Percentiles rank a stretch among this genome's conserved stretches.
phyloP scores from a whole-genome alignment of 2,329 filamentous ascomycete species.

The Stagonosporopsis vannaccii region DNA sequence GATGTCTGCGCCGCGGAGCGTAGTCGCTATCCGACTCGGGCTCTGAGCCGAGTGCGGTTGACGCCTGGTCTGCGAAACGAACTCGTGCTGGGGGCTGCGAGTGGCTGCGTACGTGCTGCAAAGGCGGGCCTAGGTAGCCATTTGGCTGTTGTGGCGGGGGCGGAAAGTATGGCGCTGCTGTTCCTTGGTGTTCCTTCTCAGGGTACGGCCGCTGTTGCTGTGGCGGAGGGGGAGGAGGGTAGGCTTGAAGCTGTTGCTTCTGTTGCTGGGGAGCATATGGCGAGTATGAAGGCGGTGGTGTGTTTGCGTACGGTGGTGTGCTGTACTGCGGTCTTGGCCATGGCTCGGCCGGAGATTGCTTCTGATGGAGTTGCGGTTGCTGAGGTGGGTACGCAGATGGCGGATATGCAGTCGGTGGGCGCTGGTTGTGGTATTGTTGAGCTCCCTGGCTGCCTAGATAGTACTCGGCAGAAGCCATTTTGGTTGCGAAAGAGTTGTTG shows the following conservation, averaged over 20 bases:
- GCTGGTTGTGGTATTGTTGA: constrained; percentile 31
- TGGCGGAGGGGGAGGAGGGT: constrained; percentile 22
- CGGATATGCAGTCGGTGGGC: constrained; percentile 7
- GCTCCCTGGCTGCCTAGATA: constrained; percentile 36
- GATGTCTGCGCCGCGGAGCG: constrained; percentile 22
- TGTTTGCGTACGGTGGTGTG: constrained; percentile 18
- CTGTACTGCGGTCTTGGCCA: constrained; percentile 20
- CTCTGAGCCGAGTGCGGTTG: constrained; percentile 22
- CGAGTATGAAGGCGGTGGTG: constrained; percentile 30
- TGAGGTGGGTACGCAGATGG: constrained; percentile 18
- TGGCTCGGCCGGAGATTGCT: constrained; percentile 24
- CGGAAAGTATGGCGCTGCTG: constrained; percentile 12
- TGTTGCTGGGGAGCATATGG: constrained; percentile 28
- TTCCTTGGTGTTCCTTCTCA: constrained; percentile 12
- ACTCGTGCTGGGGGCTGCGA: constrained; percentile 43
- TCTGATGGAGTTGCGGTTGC: constrained; percentile 26
- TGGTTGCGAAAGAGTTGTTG: not conserved
- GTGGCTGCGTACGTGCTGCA: constrained; percentile 37
- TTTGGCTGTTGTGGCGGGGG: constrained; percentile 23
- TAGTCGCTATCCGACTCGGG: constrained; percentile 29
- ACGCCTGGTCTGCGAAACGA: constrained; percentile 38
- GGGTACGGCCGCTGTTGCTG: constrained; percentile 18
- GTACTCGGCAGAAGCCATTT: constrained; percentile 47
- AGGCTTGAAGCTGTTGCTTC: constrained; percentile 32
- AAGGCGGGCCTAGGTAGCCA: constrained; percentile 35